These are phyloP conservation scores for Starmerella bacillaris DNA, from an alignment of 805 yeast species.

Conservation along the genomic window DNA sequence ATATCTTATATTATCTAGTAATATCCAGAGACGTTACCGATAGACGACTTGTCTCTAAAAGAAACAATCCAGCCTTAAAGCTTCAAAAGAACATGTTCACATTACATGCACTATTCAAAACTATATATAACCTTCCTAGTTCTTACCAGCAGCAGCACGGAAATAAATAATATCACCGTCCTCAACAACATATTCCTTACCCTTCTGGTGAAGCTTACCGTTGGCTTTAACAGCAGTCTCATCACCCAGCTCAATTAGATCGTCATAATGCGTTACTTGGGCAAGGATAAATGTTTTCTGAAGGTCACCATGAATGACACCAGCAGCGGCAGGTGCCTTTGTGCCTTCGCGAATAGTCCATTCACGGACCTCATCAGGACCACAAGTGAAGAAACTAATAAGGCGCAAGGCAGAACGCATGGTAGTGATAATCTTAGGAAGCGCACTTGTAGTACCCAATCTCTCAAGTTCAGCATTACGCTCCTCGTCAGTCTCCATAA, in stretches of 20 bases:
- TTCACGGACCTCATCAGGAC: conserved; percentile 91
- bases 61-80: background rate
- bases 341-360: conserved; percentile 91
- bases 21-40: too few relatives aligned
- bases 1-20: too few relatives aligned
- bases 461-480: conserved; percentile 57
- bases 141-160: conserved; percentile 89
- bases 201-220: conserved; percentile 80
- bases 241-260: conserved; percentile 56
- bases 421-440: conserved; percentile 68
- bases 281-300: conserved; percentile 91
- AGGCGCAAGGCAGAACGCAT: conserved; percentile 78
- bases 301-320: conserved; percentile 89
- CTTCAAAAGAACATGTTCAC: too few relatives aligned
- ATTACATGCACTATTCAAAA: too few relatives aligned
- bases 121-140: conserved; percentile 25
- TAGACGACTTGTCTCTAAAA: background rate
- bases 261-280: conserved; percentile 72
- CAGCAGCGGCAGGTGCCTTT: conserved; percentile 97
- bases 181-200: conserved; percentile 86
- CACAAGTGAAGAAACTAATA: conserved; percentile 89
- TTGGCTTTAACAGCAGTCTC: conserved; percentile 69
- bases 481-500: conserved; percentile 70
- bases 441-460: conserved; percentile 56
- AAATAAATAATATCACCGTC: conserved; percentile 86